Conservation (phyloP, 2,329 filamentous ascomycete genomes). For the Aureobasidium leucospermi region DNA sequence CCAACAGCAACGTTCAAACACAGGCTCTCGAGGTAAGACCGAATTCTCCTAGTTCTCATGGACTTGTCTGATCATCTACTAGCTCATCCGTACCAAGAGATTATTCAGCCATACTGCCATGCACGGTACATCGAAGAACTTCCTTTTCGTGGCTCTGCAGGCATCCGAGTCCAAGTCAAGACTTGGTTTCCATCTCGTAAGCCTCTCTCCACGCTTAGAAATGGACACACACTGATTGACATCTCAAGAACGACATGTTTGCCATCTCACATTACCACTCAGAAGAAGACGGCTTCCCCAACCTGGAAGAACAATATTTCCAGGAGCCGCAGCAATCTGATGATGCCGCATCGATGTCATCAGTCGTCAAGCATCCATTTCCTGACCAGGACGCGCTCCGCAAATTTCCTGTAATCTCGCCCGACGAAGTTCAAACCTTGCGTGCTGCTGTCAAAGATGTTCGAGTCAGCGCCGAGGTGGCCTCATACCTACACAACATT, state of each 20-base stretch:
- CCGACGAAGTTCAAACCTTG: constrained; percentile 32
- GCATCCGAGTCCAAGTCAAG: constrained; percentile 27
- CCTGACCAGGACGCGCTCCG: constrained; percentile 30
- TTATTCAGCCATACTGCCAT: constrained; percentile 70
- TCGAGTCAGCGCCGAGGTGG: constrained; percentile 66
- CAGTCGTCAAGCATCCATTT: constrained; percentile 24
- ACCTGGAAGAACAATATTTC: constrained; percentile 54
- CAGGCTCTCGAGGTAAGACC: constrained; percentile 52
- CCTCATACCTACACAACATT: constrained; percentile 81
- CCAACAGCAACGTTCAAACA: constrained; percentile 70
- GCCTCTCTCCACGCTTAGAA: not conserved
- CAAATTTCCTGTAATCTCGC: constrained; percentile 21
- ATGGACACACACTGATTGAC: not conserved
- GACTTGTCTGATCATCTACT: constrained; percentile 30
- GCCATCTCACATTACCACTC: constrained; percentile 84
- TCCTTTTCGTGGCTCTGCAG: constrained; percentile 76
- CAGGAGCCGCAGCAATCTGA: not conserved
- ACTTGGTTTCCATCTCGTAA: constrained; percentile 35
- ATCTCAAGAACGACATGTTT: constrained; percentile 62
- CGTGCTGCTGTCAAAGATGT: constrained; percentile 52
- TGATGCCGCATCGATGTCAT: constrained; percentile 26
- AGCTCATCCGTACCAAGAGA: constrained; percentile 68
- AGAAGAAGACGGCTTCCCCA: constrained; percentile 61
- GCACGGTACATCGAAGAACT: constrained; percentile 66
- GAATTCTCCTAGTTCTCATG: constrained; percentile 22